Evolutionary conservation across 257 asterid species (phyloP).

Genomic region (Lithospermum erythrorhizon): DNA sequence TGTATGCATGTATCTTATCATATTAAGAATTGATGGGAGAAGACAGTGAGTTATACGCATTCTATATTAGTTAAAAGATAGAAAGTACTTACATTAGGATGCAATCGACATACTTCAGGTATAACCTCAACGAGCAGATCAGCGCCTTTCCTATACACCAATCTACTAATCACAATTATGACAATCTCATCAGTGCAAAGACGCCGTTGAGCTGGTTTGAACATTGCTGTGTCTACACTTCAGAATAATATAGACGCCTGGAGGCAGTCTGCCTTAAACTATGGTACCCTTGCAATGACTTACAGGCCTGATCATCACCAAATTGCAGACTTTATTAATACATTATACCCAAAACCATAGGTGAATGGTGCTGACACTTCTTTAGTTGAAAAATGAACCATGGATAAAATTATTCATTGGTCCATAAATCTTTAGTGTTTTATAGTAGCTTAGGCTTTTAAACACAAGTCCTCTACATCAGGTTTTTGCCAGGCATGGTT

Average conservation of each 20-base stretch:
- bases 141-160: constrained; percentile 91
- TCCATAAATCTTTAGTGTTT: no score
- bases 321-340: constrained; percentile 95
- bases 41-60: neutral
- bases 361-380: no score
- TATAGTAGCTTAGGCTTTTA: no score
- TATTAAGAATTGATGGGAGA: neutral
- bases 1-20: neutral
- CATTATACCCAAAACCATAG: no score
- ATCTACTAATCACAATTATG: constrained; percentile 82
- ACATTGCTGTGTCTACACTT: constrained; percentile 98
- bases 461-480: no score
- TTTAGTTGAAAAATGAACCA: no score
- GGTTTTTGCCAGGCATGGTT: no score
- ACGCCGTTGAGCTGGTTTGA: constrained; percentile 67
- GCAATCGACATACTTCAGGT: constrained; percentile 74
- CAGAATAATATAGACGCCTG: constrained; percentile 88
- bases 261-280: constrained; percentile 86
- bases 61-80: neutral
- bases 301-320: no score
- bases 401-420: no score
- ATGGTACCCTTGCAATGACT: constrained; percentile 93
- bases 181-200: constrained; percentile 55
- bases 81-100: constrained; percentile 57
- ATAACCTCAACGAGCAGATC: constrained; percentile 94